phyloP scores from a whole-genome alignment of 495 filamentous ascomycete genomes.

The Emericellopsis terricola region DNA sequence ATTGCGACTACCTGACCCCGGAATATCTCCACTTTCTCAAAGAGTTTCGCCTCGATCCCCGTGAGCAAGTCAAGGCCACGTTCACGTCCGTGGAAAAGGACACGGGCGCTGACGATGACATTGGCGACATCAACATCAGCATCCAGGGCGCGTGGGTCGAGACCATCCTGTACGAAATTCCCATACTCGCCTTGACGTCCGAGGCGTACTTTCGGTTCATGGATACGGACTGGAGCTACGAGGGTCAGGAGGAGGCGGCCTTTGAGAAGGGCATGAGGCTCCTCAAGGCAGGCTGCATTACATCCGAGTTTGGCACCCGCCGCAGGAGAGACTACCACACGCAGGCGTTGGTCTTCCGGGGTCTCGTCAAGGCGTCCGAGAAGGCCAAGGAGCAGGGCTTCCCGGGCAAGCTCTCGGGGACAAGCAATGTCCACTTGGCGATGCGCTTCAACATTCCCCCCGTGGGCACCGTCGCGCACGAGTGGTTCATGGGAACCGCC shows the following conservation, averaged over 20 bases:
- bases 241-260: constrained; percentile 70
- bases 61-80: constrained; percentile 54
- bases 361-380: constrained; percentile 53
- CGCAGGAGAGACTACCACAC: constrained; percentile 80
- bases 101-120: constrained; percentile 44
- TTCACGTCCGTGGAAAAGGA: constrained; percentile 46
- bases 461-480: constrained; percentile 89
- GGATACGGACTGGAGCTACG: constrained; percentile 75
- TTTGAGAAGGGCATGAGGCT: constrained; percentile 57
- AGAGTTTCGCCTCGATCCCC: constrained; percentile 61
- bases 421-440: constrained; percentile 93
- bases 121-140: constrained; percentile 55
- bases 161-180: constrained; percentile 95
- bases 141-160: constrained; percentile 79
- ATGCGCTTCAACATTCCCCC: constrained; percentile 73
- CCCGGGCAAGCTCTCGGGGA: constrained; percentile 60
- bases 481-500: constrained; percentile 98
- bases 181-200: constrained; percentile 74
- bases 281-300: constrained; percentile 62
- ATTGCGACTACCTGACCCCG: constrained; percentile 65
- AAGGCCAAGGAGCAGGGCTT: constrained; percentile 43
- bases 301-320: constrained; percentile 88
- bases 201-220: constrained; percentile 96
- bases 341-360: constrained; percentile 82
- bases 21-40: constrained; percentile 65